A percentile compares a stretch with the other conserved stretches of the same genome.
Conservation (phyloP, 2,329 filamentous ascomycete species). For the Chalaropsis thielavioides region DNA sequence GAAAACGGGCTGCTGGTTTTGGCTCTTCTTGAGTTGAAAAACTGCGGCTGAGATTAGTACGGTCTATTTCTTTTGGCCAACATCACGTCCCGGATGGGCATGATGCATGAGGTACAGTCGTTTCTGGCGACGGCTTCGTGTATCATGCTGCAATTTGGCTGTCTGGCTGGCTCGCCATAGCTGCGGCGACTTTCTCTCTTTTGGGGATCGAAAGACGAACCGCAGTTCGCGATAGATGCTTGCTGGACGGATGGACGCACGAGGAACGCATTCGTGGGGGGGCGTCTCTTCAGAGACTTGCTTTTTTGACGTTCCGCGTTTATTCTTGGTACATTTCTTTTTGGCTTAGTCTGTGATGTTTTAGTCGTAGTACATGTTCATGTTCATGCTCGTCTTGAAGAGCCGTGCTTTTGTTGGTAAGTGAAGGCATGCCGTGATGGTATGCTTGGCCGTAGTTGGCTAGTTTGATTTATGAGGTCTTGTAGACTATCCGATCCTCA, state of each 20-base stretch:
- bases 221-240: not conserved
- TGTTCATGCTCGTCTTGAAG: not conserved
- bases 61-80: not conserved
- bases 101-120: not conserved
- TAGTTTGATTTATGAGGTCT: too few relatives aligned
- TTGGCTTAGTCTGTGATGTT: not conserved
- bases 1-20: constrained; percentile 10
- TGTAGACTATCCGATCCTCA: not conserved
- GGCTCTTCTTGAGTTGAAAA: not conserved
- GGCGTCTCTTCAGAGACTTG: not conserved
- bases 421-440: not conserved
- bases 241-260: not conserved
- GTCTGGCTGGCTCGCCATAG: not conserved
- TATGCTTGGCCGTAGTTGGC: too few relatives aligned
- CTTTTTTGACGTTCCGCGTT: not conserved
- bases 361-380: not conserved
- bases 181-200: not conserved
- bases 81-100: not conserved
- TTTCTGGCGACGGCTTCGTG: not conserved
- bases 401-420: not conserved
- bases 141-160: not conserved
- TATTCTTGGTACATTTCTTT: not conserved
- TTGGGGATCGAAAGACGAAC: not conserved
- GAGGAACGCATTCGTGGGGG: not conserved
- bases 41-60: constrained; percentile 20